These are phyloP conservation scores for Ophiostoma sp. DNA, from an alignment of 2,329 filamentous ascomycete species.

Conservation along the genomic window DNA sequence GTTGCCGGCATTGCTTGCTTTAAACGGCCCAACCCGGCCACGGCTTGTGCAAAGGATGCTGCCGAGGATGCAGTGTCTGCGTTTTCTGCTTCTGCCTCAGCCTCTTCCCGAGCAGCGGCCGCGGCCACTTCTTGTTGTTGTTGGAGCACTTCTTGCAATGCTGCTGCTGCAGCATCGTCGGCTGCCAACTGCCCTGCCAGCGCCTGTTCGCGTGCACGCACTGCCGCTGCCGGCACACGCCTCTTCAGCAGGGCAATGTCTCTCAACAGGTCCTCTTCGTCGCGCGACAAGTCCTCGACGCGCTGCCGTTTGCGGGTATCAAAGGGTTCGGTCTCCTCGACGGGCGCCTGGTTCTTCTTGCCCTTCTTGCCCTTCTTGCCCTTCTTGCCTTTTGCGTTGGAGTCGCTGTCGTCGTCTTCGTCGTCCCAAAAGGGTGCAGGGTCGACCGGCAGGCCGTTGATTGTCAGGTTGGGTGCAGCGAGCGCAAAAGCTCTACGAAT, in stretches of 20 bases:
- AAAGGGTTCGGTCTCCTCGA: slow-evolving; percentile 59
- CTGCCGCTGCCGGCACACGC: slow-evolving; percentile 49
- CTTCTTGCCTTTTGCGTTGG: neutral
- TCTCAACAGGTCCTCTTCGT: slow-evolving; percentile 64
- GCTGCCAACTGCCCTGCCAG: slow-evolving; percentile 43
- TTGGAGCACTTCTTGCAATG: slow-evolving; percentile 34
- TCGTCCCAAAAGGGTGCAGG: slow-evolving; percentile 34
- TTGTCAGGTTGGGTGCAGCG: slow-evolving; percentile 59
- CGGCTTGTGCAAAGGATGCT: slow-evolving; percentile 42
- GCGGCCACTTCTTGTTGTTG: slow-evolving; percentile 39
- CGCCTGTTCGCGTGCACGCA: slow-evolving; percentile 43
- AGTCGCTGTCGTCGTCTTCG: slow-evolving; percentile 9
- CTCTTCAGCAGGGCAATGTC: slow-evolving; percentile 63
- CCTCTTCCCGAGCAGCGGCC: slow-evolving; percentile 35
- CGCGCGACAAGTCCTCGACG: slow-evolving; percentile 60
- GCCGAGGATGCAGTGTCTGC: slow-evolving; percentile 33
- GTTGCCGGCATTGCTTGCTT: slow-evolving; percentile 63
- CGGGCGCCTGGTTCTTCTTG: slow-evolving; percentile 24
- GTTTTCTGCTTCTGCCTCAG: neutral
- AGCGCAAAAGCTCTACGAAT: slow-evolving; percentile 61
- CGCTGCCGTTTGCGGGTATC: slow-evolving; percentile 59
- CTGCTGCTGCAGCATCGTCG: slow-evolving; percentile 47
- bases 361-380: neutral
- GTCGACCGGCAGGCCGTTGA: slow-evolving; percentile 60
- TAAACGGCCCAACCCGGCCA: slow-evolving; percentile 53